These are phyloP conservation scores for Suillus luteus DNA, from an alignment of 768 basidiomycete genomes.

Conservation along the genomic window DNA sequence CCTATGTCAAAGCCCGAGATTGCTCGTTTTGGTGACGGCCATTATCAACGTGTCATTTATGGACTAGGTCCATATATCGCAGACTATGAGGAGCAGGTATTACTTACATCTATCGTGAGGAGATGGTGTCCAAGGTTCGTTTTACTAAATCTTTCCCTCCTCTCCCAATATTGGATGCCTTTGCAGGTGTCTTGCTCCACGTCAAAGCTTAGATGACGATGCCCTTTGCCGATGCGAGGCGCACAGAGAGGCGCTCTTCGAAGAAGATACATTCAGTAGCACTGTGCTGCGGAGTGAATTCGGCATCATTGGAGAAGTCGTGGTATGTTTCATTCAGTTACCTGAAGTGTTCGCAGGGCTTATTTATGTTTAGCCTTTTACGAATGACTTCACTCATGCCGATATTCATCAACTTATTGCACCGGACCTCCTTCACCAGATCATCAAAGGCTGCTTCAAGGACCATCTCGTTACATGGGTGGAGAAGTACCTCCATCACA, in stretches of 20 bases:
- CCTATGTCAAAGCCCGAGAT: too few species aligned
- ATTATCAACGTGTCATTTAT: too few species aligned
- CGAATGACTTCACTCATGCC: neutral
- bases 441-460: slow-evolving; percentile 35
- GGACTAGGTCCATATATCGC: too few species aligned
- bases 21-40: too few species aligned
- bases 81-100: too few species aligned
- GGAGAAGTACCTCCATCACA: slow-evolving; percentile 29
- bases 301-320: slow-evolving; percentile 30
- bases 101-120: too few species aligned
- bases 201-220: slow-evolving; percentile 18
- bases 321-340: slow-evolving; percentile 24
- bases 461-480: slow-evolving; percentile 44
- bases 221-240: slow-evolving; percentile 19
- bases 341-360: neutral
- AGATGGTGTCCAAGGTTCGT: too few species aligned
- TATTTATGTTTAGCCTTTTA: neutral
- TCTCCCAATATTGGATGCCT: too few species aligned
- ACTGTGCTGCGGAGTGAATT: slow-evolving; percentile 34
- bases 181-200: too few species aligned
- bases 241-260: slow-evolving; percentile 24
- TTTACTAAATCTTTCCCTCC: too few species aligned
- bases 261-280: slow-evolving; percentile 5
- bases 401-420: slow-evolving; percentile 10
- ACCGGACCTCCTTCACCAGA: slow-evolving; percentile 15